phyloP scores from a whole-genome alignment of 495 filamentous ascomycete genomes.

The Neurospora pannonica region DNA sequence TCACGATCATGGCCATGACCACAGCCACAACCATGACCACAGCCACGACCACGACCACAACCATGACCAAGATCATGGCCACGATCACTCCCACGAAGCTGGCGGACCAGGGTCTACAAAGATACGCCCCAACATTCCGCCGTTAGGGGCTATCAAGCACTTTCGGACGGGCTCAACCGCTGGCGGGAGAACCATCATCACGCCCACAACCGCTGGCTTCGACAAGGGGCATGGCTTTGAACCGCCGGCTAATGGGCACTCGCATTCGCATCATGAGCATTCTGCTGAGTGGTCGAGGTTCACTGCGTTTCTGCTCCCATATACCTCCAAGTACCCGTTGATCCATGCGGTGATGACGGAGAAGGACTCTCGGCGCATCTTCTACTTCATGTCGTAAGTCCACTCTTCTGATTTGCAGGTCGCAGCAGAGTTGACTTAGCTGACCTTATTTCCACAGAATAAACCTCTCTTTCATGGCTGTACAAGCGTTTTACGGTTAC shows the following conservation, averaged over 20 bases:
- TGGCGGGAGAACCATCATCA: constrained; percentile 21
- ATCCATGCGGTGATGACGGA: constrained; percentile 78
- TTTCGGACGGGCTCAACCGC: constrained; percentile 24
- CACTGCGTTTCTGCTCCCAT: constrained; percentile 55
- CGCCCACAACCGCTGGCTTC: constrained; percentile 18
- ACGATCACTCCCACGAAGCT: constrained; percentile 16
- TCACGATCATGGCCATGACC: constrained; percentile 23
- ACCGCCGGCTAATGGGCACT: constrained; percentile 13
- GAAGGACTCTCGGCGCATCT: constrained; percentile 90
- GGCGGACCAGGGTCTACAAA: neutral
- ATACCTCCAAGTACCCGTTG: constrained; percentile 61
- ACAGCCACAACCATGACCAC: constrained; percentile 24
- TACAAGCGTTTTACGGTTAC: constrained; percentile 91
- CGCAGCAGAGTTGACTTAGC: neutral
- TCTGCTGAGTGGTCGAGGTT: constrained; percentile 42
- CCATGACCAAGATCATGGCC: constrained; percentile 12
- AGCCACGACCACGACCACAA: constrained; percentile 19
- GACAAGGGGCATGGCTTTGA: constrained; percentile 19
- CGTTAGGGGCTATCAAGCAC: constrained; percentile 12
- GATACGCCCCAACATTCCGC: constrained; percentile 10
- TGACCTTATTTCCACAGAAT: constrained; percentile 45
- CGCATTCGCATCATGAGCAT: constrained; percentile 22
- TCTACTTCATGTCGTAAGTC: constrained; percentile 87
- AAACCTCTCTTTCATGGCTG: constrained; percentile 90
- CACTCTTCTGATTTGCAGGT: neutral